Conservation (phyloP, 345 rosid genomes). For the Brassica rapa region DNA sequence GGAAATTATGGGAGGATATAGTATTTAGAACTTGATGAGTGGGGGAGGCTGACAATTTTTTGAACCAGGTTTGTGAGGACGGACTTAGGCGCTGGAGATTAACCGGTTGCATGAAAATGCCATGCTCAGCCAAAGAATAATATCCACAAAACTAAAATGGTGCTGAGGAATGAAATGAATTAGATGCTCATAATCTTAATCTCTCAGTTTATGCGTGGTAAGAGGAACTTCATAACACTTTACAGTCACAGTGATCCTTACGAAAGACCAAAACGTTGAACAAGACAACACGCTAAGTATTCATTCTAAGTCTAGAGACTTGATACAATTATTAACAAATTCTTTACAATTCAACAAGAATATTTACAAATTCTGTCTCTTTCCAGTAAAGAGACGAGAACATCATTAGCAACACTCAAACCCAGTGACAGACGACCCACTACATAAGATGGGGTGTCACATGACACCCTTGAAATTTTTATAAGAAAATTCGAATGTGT, state of each 20-base stretch:
- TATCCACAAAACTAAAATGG: neutral
- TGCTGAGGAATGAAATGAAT: neutral
- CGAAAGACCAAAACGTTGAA: conserved; percentile 2
- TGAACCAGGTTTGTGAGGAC: neutral
- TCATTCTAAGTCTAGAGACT: neutral
- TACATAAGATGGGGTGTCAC: too few relatives aligned
- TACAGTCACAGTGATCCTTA: neutral
- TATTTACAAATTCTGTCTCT: neutral
- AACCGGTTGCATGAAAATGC: neutral
- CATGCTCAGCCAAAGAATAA: neutral
- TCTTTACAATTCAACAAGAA: neutral
- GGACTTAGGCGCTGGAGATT: neutral
- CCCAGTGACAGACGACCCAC: neutral
- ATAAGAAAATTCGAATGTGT: neutral
- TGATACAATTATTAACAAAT: neutral
- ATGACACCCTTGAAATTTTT: too few relatives aligned
- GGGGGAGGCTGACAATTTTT: neutral
- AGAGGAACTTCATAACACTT: neutral
- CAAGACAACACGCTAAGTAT: conserved; percentile 4
- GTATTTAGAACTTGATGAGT: neutral
- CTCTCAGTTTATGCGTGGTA: neutral
- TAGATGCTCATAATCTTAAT: neutral
- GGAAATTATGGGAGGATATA: too few relatives aligned
- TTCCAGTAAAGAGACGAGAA: neutral
- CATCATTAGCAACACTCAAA: neutral